Evolutionary conservation across 2,329 filamentous ascomycete genomes (phyloP).

Genomic region (Botryotinia globosa): DNA sequence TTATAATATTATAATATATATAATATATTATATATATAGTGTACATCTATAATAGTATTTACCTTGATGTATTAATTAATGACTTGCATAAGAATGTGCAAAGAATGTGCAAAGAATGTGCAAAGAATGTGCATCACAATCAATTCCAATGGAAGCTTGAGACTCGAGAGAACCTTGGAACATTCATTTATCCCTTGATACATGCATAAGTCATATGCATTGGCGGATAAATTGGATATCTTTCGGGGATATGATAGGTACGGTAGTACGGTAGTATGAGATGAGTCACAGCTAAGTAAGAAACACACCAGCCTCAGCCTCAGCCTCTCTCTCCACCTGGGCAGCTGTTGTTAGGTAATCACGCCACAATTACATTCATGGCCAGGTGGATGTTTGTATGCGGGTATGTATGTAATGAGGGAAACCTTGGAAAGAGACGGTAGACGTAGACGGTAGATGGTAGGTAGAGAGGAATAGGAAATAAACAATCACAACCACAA

Average conservation of each 20-base stretch:
- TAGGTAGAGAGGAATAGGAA: no score
- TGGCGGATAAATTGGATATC: not conserved
- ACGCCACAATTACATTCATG: constrained; percentile 2
- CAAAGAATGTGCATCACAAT: not conserved
- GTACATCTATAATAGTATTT: no score
- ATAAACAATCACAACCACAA: no score
- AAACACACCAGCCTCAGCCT: no score
- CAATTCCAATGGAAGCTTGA: not conserved
- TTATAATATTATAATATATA: no score
- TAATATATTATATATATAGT: no score
- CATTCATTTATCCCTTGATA: not conserved
- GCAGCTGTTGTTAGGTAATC: not conserved
- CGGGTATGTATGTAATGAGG: not conserved
- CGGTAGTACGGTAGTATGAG: not conserved
- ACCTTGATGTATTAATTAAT: not conserved
- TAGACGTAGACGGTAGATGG: no score
- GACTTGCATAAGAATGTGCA: not conserved
- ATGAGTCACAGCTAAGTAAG: no score
- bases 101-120: not conserved
- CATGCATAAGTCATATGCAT: not conserved
- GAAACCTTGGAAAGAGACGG: no score
- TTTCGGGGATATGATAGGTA: not conserved
- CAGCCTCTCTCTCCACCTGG: no score
- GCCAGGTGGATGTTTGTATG: no score
- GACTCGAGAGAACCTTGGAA: not conserved